Base-by-base conservation (phyloP, 2,329 filamentous ascomycete genomes). In the Stemphylium lycopersici region DNA sequence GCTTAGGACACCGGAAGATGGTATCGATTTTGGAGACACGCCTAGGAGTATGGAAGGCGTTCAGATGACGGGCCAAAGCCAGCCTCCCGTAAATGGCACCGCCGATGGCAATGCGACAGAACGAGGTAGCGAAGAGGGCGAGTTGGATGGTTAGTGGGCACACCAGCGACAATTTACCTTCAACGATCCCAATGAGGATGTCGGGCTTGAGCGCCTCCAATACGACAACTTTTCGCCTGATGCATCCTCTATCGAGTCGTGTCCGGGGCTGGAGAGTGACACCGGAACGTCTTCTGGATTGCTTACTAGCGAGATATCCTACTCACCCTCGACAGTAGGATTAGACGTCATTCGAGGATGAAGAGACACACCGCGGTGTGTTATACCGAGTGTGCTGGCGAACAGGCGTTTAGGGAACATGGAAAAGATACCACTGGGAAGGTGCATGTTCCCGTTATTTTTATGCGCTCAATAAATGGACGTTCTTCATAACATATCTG, bases 91-190 rank as follows among this genome's bases (percentile, higher is more conserved):
- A 7, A 70, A 69, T 13, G 65, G 61, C 13, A 44, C 53, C 1
- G 54, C 37, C 1, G 58, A 52, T 22, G 67, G 67, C 26, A 63
- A 63, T n/a, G 62, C 43, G 12, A 62, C 58, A 8, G 56, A 68
- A 48, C 55, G 71, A 61, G 62, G 70, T 8, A 80, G 78, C 48
- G 79, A 81, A 61, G 79, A 81, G 63, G 79, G 79, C 31, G 78
- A 81, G 57, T 63, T 81, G 50, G 78, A 79, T 65, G 78, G 78
- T 51, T 80, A 75, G 60, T 7, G 44, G 44, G 6, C 46, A 36
- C 32, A 15, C 11, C n/a, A 36, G 33, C 33, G 10, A 11, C 33
- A 15, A 15, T 36, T 13, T 16, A n/a, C 33, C 10, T n/a, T 36
- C 33, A 16, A 36, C 26, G 2, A 29, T 29, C 10, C 11, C 26